A percentile compares a stretch with the other conserved stretches of the same genome.
Evolutionary conservation across 2,329 filamentous ascomycete genomes (phyloP).

Genomic region (Cordyceps cateniannulata): DNA sequence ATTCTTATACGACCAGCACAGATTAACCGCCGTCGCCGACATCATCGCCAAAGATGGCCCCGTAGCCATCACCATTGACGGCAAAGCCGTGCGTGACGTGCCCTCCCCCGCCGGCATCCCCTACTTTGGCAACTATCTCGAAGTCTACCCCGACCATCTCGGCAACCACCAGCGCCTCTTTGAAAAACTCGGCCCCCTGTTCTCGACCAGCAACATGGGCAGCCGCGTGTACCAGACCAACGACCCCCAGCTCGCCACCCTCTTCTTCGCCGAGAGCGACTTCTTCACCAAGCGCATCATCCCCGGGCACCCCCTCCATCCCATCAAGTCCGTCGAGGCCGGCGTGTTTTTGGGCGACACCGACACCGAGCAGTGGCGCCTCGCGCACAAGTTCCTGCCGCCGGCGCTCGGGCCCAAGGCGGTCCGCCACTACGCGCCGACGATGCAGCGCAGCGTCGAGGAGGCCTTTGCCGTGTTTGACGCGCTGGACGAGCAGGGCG

Average conservation of each 20-base stretch:
- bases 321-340: slow-evolving; percentile 35
- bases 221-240: slow-evolving; percentile 44
- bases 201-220: slow-evolving; percentile 47
- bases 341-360: slow-evolving; percentile 45
- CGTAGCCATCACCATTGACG: slow-evolving; percentile 41
- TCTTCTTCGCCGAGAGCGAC: slow-evolving; percentile 41
- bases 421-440: slow-evolving; percentile 52
- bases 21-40: slow-evolving; percentile 28
- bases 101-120: slow-evolving; percentile 43
- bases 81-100: slow-evolving; percentile 40
- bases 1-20: slow-evolving; percentile 24
- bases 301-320: slow-evolving; percentile 40
- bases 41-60: slow-evolving; percentile 26
- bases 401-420: slow-evolving; percentile 54
- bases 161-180: slow-evolving; percentile 51
- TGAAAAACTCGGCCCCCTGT: slow-evolving; percentile 43
- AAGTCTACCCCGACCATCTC: slow-evolving; percentile 51
- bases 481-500: slow-evolving; percentile 40
- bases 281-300: slow-evolving; percentile 49
- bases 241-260: slow-evolving; percentile 37
- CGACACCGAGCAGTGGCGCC: slow-evolving; percentile 40
- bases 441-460: slow-evolving; percentile 50
- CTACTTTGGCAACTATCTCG: slow-evolving; percentile 47
- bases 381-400: slow-evolving; percentile 56
- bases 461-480: slow-evolving; percentile 44